Evolutionary conservation across 768 basidiomycete species (phyloP), one percentile per base, ranked within the genome.

Genomic region (Amanita jacksonii): DNA sequence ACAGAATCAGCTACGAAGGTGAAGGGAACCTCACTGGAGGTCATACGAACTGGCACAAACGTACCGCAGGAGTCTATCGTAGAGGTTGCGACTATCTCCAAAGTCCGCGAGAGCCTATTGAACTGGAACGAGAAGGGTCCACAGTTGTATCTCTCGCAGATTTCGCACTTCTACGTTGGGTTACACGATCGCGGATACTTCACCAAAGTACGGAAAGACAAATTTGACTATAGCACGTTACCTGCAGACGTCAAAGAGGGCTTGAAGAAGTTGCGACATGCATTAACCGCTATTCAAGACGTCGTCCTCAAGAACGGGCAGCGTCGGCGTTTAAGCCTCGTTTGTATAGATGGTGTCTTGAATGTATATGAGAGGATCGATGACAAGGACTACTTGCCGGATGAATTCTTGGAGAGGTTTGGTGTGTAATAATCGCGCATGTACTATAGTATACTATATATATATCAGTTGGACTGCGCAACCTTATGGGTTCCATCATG

Each of bases 91-190:
- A 45, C 43, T 7, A 36, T 36, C 16, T 45, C 43, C 5, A 22
- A 36, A 28, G 33, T 19, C 16, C 43, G 43, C 24, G 35, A 36
- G 34, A 32, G 37, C 28, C 31, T 34, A 3, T 44, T 57, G 39
- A 57, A 74, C 47, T 75, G 75, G 74, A 51, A 31, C 5, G 68
- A 73, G 3, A 53, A 59, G 7, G 74, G 69, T 49, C 68, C 70
- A 0, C 76, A 77, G 52, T 48, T 76, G 15, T 68, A 62, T 47
- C 59, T 77, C 16, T 74, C 76, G 5, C 67, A 70, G 49, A 77
- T 71, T 3, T 54, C 61, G 8, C 57, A 62, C 51, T 56, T 67
- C 37, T 68, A 62, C 47, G 54, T 74, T 47, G 73, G 64, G 1
- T 56, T 58, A 28, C 74, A 76, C 52, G 43, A 47, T 7, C 42